Evolutionary conservation across 1,139 yeast species (phyloP), one percentile per base, ranked within the genome.

Genomic region (Candida sp.): DNA sequence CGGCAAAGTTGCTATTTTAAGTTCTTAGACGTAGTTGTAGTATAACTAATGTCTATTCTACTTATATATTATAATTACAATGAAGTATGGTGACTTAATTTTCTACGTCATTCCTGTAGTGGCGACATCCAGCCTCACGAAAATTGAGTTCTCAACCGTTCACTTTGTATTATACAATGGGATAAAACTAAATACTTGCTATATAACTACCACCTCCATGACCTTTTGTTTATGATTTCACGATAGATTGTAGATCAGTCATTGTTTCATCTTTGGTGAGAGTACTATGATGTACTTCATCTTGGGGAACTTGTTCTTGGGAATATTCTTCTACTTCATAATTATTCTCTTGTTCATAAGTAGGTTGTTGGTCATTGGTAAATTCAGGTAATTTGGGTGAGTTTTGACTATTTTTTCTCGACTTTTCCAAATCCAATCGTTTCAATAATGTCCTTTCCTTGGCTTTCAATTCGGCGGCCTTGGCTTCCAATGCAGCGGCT

Each of bases 401-500:
- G 29, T 25, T 25, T 25, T 25, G 29, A 25, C 29, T 25, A 9
- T 25, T 19, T 27, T 34, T 15, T 41, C 41, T 36, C 22, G 46
- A 32, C 40, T 35, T 25, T 35, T 37, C 49, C 41, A 44, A 33
- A 51, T 69, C 75, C 56, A 61, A 57, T 49, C 57, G 56, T 55
- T 73, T 73, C 63, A 66, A 64, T 51, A 85, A 61, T 43, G 73
- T 56, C 55, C 67, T 79, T 57, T 86, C 93, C 62, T 79, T 81
- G 45, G 77, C 70, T 66, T 84, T 86, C 63, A 86, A 73, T 51
- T 81, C 86, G 30, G 84, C 84, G 1, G 93, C 93, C 58, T 82
- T 84, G 56, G 76, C 81, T 58, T 86, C 93, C 55, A 86, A 73
- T 45, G 83, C 80, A n/a, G 85, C 85, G 6, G 90, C 91, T 53